These are phyloP conservation scores for Fusarium nodosum DNA, from an alignment of 2,329 filamentous ascomycete species.

Conservation along the genomic window DNA sequence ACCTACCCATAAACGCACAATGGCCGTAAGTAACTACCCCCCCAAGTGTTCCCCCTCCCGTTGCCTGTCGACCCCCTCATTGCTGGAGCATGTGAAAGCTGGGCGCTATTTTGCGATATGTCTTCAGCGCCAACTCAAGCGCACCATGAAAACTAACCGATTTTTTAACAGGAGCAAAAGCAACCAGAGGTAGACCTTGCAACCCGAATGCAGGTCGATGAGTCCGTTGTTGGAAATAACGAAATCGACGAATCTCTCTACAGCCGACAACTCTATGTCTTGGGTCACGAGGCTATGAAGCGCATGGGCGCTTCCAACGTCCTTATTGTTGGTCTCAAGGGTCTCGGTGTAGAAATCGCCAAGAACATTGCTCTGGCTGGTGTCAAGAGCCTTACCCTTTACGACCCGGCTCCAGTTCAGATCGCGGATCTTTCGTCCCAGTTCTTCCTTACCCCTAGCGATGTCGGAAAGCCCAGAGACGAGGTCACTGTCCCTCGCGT, in stretches of 20 bases:
- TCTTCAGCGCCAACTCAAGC: neutral
- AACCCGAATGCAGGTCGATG: conserved; percentile 75
- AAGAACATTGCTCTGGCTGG: conserved; percentile 99
- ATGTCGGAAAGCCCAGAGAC: conserved; percentile 93
- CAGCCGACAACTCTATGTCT: conserved; percentile 79
- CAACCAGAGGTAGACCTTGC: conserved; percentile 72
- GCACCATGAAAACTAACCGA: conserved; percentile 21
- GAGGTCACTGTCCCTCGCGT: conserved; percentile 88
- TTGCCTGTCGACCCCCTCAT: neutral
- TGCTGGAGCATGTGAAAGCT: conserved; percentile 22
- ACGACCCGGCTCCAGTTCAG: conserved; percentile 86
- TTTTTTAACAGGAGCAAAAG: conserved; percentile 61
- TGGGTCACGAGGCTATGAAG: conserved; percentile 91
- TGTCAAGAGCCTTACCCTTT: conserved; percentile 95
- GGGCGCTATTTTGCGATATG: conserved; percentile 1
- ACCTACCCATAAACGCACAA: conserved; percentile 70
- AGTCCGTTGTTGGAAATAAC: conserved; percentile 66
- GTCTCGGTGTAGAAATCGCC: conserved; percentile 96
- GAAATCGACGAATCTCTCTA: conserved; percentile 82
- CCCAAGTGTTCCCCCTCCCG: neutral
- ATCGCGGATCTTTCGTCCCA: conserved; percentile 95
- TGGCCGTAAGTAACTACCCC: conserved; percentile 66
- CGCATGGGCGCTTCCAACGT: conserved; percentile 98
- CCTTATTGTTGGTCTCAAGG: conserved; percentile 90
- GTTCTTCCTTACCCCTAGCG: conserved; percentile 91